Evolutionary conservation across 805 yeast species (phyloP).

Genomic region (Pichia scutulata): DNA sequence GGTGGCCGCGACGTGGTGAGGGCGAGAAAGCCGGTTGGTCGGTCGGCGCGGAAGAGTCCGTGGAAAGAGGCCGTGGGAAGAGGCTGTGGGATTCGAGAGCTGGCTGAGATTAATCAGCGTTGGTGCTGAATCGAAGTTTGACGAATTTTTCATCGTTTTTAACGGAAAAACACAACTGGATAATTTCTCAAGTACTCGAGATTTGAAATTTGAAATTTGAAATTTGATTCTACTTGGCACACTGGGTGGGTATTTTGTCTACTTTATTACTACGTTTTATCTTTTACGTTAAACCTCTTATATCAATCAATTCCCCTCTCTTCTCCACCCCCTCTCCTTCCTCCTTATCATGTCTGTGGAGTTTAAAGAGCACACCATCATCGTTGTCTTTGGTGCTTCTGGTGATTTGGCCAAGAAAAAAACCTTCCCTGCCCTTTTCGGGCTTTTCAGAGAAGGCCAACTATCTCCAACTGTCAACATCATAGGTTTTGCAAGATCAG

Average conservation of each 20-base stretch:
- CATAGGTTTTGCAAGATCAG: conserved; percentile 88
- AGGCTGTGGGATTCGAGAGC: neutral
- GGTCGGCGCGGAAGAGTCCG: neutral
- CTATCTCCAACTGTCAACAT: conserved; percentile 64
- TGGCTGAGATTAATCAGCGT: no score
- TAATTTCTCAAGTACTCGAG: no score
- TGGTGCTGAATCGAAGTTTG: no score
- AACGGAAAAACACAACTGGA: no score
- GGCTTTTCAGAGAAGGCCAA: conserved; percentile 68
- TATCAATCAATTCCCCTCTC: no score
- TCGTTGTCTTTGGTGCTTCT: conserved; percentile 89
- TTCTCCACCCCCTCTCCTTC: neutral
- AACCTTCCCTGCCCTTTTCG: conserved; percentile 83
- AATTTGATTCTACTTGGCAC: no score
- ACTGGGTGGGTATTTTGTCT: no score
- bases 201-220: no score
- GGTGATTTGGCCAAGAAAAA: conserved; percentile 95
- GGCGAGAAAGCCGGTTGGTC: neutral
- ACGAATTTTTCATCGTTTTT: no score
- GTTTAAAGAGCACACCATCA: conserved; percentile 58
- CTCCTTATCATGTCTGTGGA: neutral
- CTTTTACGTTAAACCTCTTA: no score
- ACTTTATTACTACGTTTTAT: no score
- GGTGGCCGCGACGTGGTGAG: conserved; percentile 16
- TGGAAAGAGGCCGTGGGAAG: neutral